Evolutionary conservation across 2,329 filamentous ascomycete species (phyloP).

Genomic region (Lachnellula hyalina): DNA sequence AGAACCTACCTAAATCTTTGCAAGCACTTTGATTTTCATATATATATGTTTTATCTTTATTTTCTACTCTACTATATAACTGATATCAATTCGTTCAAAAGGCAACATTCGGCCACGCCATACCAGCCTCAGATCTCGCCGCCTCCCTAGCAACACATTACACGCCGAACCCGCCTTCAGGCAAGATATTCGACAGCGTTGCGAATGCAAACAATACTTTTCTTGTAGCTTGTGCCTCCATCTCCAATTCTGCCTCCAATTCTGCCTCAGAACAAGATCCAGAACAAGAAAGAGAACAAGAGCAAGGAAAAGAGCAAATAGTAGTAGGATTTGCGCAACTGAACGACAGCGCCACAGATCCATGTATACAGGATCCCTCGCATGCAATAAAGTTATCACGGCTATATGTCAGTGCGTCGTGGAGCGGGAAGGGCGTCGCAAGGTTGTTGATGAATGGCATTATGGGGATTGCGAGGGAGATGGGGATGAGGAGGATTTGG

Average conservation of each 20-base stretch:
- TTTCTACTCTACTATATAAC: too few relatives aligned
- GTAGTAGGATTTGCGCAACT: constrained; percentile 40
- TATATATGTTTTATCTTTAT: too few relatives aligned
- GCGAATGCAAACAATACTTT: constrained; percentile 22
- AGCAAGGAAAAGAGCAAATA: neutral
- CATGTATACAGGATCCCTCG: constrained; percentile 32
- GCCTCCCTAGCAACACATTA: constrained; percentile 37
- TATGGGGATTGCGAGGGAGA: constrained; percentile 32
- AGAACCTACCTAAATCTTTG: too few relatives aligned
- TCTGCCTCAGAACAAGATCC: neutral
- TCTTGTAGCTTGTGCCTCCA: constrained; percentile 27
- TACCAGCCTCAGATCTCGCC: constrained; percentile 34
- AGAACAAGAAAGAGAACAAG: neutral
- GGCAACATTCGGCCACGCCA: constrained; percentile 38
- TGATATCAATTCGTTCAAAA: neutral
- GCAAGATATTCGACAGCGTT: constrained; percentile 23
- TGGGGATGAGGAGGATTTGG: constrained; percentile 39
- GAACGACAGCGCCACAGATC: constrained; percentile 34
- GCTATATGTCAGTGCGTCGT: constrained; percentile 35
- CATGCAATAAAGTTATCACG: constrained; percentile 38
- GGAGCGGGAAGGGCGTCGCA: constrained; percentile 37
- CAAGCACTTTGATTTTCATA: too few relatives aligned
- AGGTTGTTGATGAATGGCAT: constrained; percentile 29
- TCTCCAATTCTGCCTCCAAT: neutral
- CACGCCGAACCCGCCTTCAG: constrained; percentile 14